phyloP scores from a whole-genome alignment of 2,329 filamentous ascomycete genomes.

The Westerdykella aurantiaca region DNA sequence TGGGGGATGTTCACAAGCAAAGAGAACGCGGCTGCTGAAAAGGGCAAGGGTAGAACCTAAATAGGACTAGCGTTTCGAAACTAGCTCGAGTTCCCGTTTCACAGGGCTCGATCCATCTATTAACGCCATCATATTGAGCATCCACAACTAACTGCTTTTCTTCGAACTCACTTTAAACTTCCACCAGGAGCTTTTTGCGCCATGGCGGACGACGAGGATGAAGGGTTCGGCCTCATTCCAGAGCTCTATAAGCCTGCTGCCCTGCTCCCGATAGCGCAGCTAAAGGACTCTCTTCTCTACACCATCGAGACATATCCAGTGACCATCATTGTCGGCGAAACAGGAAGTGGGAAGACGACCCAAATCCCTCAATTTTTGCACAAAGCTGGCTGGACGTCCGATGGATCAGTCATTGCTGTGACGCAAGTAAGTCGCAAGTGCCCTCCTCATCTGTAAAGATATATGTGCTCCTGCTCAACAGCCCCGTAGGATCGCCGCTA shows the following conservation, averaged over 20 bases:
- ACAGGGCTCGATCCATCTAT: no score
- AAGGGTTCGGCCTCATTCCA: constrained; percentile 54
- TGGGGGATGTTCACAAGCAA: no score
- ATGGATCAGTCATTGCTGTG: constrained; percentile 77
- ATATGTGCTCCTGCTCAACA: constrained; percentile 34
- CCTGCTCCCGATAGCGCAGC: constrained; percentile 79
- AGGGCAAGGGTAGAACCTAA: no score
- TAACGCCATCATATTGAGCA: no score
- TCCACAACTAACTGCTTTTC: no score
- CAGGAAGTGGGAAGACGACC: constrained; percentile 91
- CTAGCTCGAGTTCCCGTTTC: no score
- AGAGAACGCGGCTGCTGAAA: no score
- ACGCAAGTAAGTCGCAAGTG: constrained; percentile 64
- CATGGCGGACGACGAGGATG: no score
- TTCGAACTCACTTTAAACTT: no score
- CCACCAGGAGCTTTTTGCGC: no score
- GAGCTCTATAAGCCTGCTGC: constrained; percentile 79
- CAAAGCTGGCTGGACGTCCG: constrained; percentile 78
- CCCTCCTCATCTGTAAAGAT: neutral
- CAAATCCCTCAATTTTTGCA: constrained; percentile 91
- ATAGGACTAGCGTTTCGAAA: no score
- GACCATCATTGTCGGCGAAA: constrained; percentile 87
- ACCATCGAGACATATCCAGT: constrained; percentile 78
- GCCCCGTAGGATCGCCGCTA: constrained; percentile 86
- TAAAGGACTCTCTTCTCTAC: constrained; percentile 75